Percentiles rank a stretch among this genome's conserved stretches.
phyloP scores from a whole-genome alignment of 805 yeast genomes.

The Cyberlindnera samutprakarnensis region DNA sequence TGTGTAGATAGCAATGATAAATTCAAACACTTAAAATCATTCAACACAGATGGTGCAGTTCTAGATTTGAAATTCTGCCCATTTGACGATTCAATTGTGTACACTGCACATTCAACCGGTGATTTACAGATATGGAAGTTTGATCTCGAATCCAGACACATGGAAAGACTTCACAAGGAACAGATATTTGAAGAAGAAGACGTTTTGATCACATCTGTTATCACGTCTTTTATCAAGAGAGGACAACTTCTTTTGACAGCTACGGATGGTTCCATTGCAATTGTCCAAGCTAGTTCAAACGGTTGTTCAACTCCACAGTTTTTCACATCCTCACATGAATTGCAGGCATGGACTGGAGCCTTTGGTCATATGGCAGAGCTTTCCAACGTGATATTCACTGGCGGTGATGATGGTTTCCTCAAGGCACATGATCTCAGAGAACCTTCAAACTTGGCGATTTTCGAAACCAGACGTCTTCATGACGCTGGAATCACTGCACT shows the following conservation, averaged over 20 bases:
- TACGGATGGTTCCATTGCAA: conserved; percentile 57
- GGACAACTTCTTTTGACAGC: conserved; percentile 45
- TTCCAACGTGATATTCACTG: conserved; percentile 59
- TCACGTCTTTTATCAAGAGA: conserved; percentile 39
- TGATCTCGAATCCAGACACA: conserved; percentile 6
- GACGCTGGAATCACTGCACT: conserved; percentile 90
- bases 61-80: conserved; percentile 71
- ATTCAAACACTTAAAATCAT: conserved; percentile 13
- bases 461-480: conserved; percentile 50
- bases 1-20: conserved; percentile 24
- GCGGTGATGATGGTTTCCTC: conserved; percentile 82
- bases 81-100: conserved; percentile 37
- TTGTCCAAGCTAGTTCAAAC: conserved; percentile 26
- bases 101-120: conserved; percentile 80
- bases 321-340: conserved; percentile 38
- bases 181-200: conserved; percentile 40
- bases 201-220: conserved; percentile 56
- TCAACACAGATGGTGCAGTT: conserved; percentile 51
- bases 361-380: conserved; percentile 53
- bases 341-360: conserved; percentile 87
- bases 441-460: conserved; percentile 25
- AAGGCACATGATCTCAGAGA: conserved; percentile 63
- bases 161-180: conserved; percentile 22
- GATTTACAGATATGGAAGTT: conserved; percentile 56
- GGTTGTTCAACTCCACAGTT: conserved; percentile 21